Evolutionary conservation across 140 eudicot genomes (phyloP), one percentile per base, ranked within the genome.

Genomic region (Anethum foeniculum): DNA sequence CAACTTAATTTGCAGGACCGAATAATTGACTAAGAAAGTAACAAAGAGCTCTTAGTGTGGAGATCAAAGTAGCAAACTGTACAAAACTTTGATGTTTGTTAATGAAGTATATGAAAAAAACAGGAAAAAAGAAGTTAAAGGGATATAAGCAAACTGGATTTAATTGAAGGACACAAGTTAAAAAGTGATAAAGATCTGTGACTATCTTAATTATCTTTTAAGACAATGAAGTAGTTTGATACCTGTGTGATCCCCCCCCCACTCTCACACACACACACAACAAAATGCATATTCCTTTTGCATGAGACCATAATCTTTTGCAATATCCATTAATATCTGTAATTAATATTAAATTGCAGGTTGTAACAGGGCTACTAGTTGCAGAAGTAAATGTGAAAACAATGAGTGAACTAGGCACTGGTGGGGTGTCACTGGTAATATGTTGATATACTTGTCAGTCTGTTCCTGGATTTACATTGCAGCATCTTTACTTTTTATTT

Each of bases 301-400:
- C n/a, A 25, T 71, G 30, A 0, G 1, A 71, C 6, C 27, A 16
- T 16, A 14, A 36, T 73, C 6, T 41, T 71, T 19, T 71, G 48
- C 38, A 36, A 6, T 7, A 36, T 27, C 23, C 58, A n/a, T 78
- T 41, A 69, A 54, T 72, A 65, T 80, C 44, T 68, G 49, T 7
- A 73, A 43, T 18, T 23, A 80, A 23, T 7, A 34, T 79, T 25
- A 62, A 62, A 69, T 47, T 83, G 86, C 84, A 95, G 99, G 97
- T 95, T 81, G 93, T 83, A 79, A 92, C 98, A 77, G 99, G 99
- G 74, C 85, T 95, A 85, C 90, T 95, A 43, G 48, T 95, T 83
- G 99, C 97, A 79, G 99, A 95, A 89, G 97, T 95, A 80, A 95
- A 95, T 89, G 93, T 95, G 82, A 95, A 88, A 77, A 95, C 99